Conservation (phyloP, 1,284 basidiomycete genomes). For the Cutaneotrichosporon sp. region DNA sequence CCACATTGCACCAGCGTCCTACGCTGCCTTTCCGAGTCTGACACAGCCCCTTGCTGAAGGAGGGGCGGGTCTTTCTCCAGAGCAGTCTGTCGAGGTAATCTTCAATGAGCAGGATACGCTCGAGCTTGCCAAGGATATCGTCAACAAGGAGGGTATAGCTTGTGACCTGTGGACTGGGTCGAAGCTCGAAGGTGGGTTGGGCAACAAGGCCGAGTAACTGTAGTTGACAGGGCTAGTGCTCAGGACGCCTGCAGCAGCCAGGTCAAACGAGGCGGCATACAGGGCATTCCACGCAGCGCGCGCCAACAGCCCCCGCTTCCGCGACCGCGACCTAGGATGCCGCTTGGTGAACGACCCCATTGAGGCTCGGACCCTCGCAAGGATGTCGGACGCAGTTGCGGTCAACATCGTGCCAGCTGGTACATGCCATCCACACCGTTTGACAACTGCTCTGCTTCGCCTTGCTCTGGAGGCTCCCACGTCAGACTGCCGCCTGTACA, state of each 20-base stretch:
- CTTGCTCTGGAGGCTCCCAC: neutral
- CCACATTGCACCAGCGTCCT: conserved; percentile 32
- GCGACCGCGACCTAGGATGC: neutral
- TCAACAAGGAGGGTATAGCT: conserved; percentile 23
- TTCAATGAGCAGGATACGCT: conserved; percentile 61
- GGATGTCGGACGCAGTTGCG: neutral
- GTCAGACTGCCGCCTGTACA: conserved; percentile 6
- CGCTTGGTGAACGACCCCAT: neutral
- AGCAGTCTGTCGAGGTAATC: conserved; percentile 50
- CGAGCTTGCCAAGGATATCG: conserved; percentile 63
- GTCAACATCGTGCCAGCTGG: conserved; percentile 3
- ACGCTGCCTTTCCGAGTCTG: conserved; percentile 16
- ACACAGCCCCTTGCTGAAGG: conserved; percentile 24
- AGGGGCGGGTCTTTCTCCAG: conserved; percentile 38
- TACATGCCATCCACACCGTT: conserved; percentile 15
- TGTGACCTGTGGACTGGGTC: conserved; percentile 28
- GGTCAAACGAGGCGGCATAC: neutral
- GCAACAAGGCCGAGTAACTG: too few species aligned
- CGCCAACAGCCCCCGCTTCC: neutral
- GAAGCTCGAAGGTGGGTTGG: conserved; percentile 28
- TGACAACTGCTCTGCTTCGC: conserved; percentile 8
- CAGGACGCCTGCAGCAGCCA: neutral
- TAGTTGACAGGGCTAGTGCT: neutral
- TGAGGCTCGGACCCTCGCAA: neutral
- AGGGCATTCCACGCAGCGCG: neutral